Evolutionary conservation across 768 basidiomycete genomes (phyloP).

Genomic region (Sistotremastrum suecicum): DNA sequence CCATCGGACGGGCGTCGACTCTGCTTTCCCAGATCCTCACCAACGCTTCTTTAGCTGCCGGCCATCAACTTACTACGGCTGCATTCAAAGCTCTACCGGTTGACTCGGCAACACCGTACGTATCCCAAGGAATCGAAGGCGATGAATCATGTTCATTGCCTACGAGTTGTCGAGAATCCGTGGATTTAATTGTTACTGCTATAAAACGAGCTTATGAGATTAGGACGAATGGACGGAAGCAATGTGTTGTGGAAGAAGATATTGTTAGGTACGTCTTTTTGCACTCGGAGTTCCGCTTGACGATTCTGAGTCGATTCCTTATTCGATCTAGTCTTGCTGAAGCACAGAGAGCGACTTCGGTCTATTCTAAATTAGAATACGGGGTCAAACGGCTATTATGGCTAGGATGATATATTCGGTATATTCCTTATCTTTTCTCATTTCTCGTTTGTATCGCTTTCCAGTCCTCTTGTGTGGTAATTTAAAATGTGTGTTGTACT

Average conservation of each 20-base stretch:
- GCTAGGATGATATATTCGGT: conserved; percentile 45
- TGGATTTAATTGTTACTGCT: conserved; percentile 57
- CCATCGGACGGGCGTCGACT: conserved; percentile 12
- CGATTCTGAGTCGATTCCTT: conserved; percentile 6
- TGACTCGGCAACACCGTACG: conserved; percentile 37
- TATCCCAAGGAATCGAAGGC: conserved; percentile 30
- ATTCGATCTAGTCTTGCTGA: conserved; percentile 46
- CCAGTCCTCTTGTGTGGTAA: no score
- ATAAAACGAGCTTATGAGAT: conserved; percentile 57
- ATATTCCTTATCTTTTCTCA: no score
- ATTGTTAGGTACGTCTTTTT: conserved; percentile 55
- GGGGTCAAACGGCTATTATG: conserved; percentile 82
- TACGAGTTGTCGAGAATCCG: conserved; percentile 61
- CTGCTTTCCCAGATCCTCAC: conserved; percentile 24
- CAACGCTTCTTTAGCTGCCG: conserved; percentile 17
- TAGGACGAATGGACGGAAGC: conserved; percentile 31
- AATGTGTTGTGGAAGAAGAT: conserved; percentile 50
- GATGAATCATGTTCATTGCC: conserved; percentile 50
- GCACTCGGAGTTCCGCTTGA: background rate
- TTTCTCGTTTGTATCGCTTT: no score
- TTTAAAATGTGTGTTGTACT: no score
- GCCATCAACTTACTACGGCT: conserved; percentile 34
- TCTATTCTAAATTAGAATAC: conserved; percentile 89
- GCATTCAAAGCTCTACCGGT: conserved; percentile 74
- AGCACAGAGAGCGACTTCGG: conserved; percentile 71